phyloP scores from a whole-genome alignment of 305 asterid species.

The Nicotiana rustica region DNA sequence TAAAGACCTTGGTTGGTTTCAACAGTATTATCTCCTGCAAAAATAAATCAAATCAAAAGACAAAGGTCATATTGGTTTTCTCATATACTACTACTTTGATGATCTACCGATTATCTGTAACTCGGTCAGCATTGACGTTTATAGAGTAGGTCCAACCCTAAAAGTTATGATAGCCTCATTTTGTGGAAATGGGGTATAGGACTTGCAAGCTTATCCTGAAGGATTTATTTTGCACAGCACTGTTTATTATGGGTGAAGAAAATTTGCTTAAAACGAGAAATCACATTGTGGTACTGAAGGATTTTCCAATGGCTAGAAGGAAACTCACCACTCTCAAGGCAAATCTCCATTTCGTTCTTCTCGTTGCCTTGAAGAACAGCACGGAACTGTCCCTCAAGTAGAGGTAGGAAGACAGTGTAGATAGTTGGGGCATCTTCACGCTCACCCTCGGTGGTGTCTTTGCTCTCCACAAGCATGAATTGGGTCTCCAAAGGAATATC shows the following conservation, averaged over 20 bases:
- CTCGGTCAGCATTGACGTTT: constrained; percentile 32
- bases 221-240: neutral
- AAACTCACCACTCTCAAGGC: constrained; percentile 97
- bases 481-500: constrained; percentile 96
- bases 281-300: neutral
- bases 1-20: constrained; percentile 89
- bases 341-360: constrained; percentile 81
- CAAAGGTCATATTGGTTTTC: constrained; percentile 44
- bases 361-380: constrained; percentile 97
- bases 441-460: constrained; percentile 65
- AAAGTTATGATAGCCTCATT: neutral
- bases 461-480: constrained; percentile 95
- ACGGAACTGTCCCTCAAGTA: constrained; percentile 93
- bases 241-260: neutral
- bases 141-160: constrained; percentile 17
- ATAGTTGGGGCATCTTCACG: constrained; percentile 65
- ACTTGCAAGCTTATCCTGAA: constrained; percentile 23
- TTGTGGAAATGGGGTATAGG: neutral
- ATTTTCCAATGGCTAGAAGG: constrained; percentile 35
- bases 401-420: constrained; percentile 88
- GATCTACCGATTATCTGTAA: constrained; percentile 39
- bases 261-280: neutral
- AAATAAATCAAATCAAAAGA: constrained; percentile 42
- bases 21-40: constrained; percentile 87
- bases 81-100: constrained; percentile 40